phyloP scores from a whole-genome alignment of 2,329 filamentous ascomycete species.

The Fusarium metavorans region DNA sequence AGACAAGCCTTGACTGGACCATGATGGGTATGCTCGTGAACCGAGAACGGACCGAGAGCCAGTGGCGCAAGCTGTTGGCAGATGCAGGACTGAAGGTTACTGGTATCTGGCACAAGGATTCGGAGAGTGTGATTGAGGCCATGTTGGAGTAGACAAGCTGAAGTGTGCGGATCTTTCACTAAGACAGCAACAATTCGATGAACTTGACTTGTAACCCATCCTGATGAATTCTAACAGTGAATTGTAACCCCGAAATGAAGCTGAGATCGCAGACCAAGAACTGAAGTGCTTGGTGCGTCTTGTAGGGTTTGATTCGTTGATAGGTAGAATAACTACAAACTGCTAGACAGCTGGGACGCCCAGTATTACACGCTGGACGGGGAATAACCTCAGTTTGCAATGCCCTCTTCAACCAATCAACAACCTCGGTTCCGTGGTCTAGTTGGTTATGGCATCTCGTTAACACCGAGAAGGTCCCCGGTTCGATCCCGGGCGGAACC shows the following conservation, averaged over 20 bases:
- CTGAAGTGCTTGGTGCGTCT: no score
- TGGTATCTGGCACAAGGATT: slow-evolving; percentile 17
- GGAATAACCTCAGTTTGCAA: not conserved
- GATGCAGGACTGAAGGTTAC: slow-evolving; percentile 21
- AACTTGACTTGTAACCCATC: not conserved
- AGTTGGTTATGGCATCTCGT: not conserved
- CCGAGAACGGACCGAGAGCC: slow-evolving; percentile 33
- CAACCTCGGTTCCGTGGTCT: not conserved
- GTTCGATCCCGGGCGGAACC: not conserved
- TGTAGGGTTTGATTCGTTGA: no score
- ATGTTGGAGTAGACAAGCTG: slow-evolving; percentile 1
- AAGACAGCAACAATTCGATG: not conserved
- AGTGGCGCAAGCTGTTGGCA: slow-evolving; percentile 30
- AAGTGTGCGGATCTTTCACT: not conserved
- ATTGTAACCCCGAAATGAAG: fast-evolving
- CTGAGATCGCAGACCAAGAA: no score
- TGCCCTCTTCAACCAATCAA: not conserved
- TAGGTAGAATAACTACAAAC: no score
- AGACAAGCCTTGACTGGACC: slow-evolving; percentile 44
- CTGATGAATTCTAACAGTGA: not conserved
- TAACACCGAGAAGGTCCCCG: not conserved
- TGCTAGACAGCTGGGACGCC: no score
- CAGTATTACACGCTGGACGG: not conserved
- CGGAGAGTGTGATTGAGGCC: slow-evolving; percentile 27
- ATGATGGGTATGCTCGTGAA: slow-evolving; percentile 42